phyloP scores from a whole-genome alignment of 768 basidiomycete species.

The Termitomyces sp. region DNA sequence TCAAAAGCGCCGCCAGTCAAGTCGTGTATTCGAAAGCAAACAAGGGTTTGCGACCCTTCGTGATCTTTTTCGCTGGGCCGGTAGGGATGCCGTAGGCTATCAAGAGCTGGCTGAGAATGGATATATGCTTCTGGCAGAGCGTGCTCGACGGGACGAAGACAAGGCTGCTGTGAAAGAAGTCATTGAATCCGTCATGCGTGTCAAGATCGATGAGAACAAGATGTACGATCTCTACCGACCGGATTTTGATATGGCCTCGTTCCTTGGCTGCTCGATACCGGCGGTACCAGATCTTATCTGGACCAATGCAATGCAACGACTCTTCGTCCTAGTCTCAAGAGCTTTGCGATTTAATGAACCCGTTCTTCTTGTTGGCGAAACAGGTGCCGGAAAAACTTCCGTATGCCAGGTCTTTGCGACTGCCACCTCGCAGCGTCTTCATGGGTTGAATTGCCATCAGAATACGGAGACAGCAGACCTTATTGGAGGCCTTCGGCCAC shows the following conservation, averaged over 20 bases:
- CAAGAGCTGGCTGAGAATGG: conserved; percentile 94
- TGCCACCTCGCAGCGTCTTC: conserved; percentile 50
- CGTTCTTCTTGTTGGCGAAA: conserved; percentile 92
- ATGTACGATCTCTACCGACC: conserved; percentile 58
- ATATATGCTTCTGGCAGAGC: conserved; percentile 95
- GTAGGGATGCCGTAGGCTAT: conserved; percentile 80
- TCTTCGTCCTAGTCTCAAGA: conserved; percentile 80
- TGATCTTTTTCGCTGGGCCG: conserved; percentile 97
- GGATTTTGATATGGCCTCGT: conserved; percentile 32
- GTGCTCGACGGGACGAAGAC: conserved; percentile 80
- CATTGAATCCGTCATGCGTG: conserved; percentile 85
- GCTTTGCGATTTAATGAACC: conserved; percentile 91
- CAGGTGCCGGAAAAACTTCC: conserved; percentile 96
- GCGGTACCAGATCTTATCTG: conserved; percentile 62
- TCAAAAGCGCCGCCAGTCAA: conserved; percentile 84
- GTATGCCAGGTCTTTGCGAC: conserved; percentile 88
- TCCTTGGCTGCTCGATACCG: conserved; percentile 53
- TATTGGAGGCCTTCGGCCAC: conserved; percentile 87
- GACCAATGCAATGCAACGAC: conserved; percentile 89
- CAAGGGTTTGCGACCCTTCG: conserved; percentile 95
- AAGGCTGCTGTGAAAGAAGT: conserved; percentile 87
- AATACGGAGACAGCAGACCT: conserved; percentile 98
- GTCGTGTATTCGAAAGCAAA: conserved; percentile 95
- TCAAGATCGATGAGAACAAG: conserved; percentile 63
- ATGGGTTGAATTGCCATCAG: conserved; percentile 90